Evolutionary conservation across 306 rosid genomes (phyloP), one percentile per base, ranked within the genome.

Genomic region (Medicago lupulina): DNA sequence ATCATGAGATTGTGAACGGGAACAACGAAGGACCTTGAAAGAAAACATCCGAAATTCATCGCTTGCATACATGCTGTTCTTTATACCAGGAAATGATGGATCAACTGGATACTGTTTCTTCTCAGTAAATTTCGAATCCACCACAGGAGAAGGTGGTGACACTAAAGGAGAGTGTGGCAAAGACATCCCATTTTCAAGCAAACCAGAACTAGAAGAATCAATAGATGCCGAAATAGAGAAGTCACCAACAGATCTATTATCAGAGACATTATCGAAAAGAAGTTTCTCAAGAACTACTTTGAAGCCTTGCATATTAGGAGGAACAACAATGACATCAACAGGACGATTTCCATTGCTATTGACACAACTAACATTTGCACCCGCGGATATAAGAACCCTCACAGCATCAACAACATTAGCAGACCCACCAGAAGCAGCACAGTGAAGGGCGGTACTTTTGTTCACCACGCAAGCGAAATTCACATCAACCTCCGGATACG

Each of bases 21-120:
- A 93, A 79, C 98, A 93, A 61, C 95, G 96, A 5, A 94, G 87
- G 12, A 93, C 91, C 87, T 93, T 93, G 86, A 93, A 90, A 9
- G 96, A 90, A 81, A 87, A 93, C 96, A 93, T 93, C 46, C 98
- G 90, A 72, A 93, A 93, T 70, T 93, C 98, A 81, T 93, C 98
- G 0, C 93, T 87, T 0, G 93, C 86, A 67, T 93, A 93, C 16
- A 93, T 89, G 80, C 94, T 89, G 82, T 90, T 90, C 76, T 90
- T 93, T 15, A 93, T 93, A 73, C 89, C 95, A 17, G 98, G 98
- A 70, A 93, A 85, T 0, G 98, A 90, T 2, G 94, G 98, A 86
- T 93, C 98, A 75, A 89, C 67, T 8, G 91, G 92, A 74, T 93
- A 93, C 44, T 90, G 96, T 66, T 81, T 93, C 84, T 87, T 90